Conservation (phyloP, 805 yeast genomes). For the Yamadazyma akitaensis region DNA sequence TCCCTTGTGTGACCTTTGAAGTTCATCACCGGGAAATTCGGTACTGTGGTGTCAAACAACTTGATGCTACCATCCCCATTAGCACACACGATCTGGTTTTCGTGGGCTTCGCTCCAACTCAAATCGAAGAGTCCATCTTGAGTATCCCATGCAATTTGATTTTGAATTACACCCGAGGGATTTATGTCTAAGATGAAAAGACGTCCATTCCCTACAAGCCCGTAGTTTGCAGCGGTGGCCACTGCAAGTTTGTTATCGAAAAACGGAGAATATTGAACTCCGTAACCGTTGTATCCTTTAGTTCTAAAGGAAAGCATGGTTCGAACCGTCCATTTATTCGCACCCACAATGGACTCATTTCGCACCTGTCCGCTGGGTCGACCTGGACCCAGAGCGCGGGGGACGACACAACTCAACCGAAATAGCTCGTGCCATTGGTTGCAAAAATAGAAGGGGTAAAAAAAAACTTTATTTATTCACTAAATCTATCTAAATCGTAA, state of each 20-base stretch:
- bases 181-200: conserved; percentile 66
- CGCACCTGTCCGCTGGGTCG: no score
- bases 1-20: conserved; percentile 77
- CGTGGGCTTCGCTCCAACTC: conserved; percentile 89
- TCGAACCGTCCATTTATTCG: no score
- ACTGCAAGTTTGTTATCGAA: conserved; percentile 87
- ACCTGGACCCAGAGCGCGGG: no score
- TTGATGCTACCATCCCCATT: conserved; percentile 90
- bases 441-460: no score
- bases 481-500: conserved; percentile 3
- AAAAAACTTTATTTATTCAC: neutral
- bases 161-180: conserved; percentile 57
- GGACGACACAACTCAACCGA: no score
- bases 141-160: conserved; percentile 68
- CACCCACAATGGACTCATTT: no score
- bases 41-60: conserved; percentile 69
- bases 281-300: conserved; percentile 80
- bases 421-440: no score
- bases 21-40: conserved; percentile 67
- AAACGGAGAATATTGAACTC: conserved; percentile 86
- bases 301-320: conserved; percentile 72
- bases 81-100: conserved; percentile 77
- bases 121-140: conserved; percentile 90
- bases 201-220: conserved; percentile 91
- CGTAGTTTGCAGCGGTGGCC: conserved; percentile 88